Evolutionary conservation across 345 rosid species (phyloP), one percentile per base, ranked within the genome.

Genomic region (Eucalyptus paniculata): DNA sequence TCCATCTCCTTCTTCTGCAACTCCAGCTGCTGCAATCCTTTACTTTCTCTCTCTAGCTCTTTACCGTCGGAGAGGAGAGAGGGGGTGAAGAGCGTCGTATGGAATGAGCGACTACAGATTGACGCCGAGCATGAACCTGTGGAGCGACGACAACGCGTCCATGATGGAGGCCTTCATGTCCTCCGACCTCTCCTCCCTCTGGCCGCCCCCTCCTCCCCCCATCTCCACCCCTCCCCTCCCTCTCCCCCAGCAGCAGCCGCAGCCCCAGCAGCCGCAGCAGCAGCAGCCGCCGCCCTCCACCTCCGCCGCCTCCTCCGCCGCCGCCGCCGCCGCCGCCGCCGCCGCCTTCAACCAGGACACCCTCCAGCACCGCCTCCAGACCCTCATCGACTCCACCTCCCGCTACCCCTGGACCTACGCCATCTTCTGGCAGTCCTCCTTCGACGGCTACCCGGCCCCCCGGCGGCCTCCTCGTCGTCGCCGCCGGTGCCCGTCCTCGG

Each of bases 101-200:
- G 77, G 80, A 91, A 88, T 91, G 50, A 45, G 37, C 54, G 83
- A 77, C 83, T 37, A 77, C 83, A 23, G 83, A 47, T 77, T 77
- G 50, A n/a, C 34, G 87, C 9, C 58, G 88, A 80, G 96, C 86
- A 96, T 94, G 96, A 98, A 95, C 90, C 95, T 93, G 62, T 97
- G 99, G 99, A 92, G 95, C 28, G 99, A 98, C 90, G 99, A 97
- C 86, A 95, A 96, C 95, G 91, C 94, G 6, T 94, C 99, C 5
- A 97, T 96, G 53, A 97, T 96, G 98, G 99, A 98, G 88, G 99
- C 99, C 89, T 98, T 98, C 93, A 96, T 95, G 95, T 92, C 94
- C 92, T 94, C 97, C 87, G 99, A 97, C 88, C 97, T 97, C 32
- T 90, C 97, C 44, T 89, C 94, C 45, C 90, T 96, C 12, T 98